Evolutionary conservation across 1,139 yeast species (phyloP).

Genomic region (Magnusiomyces sp.): DNA sequence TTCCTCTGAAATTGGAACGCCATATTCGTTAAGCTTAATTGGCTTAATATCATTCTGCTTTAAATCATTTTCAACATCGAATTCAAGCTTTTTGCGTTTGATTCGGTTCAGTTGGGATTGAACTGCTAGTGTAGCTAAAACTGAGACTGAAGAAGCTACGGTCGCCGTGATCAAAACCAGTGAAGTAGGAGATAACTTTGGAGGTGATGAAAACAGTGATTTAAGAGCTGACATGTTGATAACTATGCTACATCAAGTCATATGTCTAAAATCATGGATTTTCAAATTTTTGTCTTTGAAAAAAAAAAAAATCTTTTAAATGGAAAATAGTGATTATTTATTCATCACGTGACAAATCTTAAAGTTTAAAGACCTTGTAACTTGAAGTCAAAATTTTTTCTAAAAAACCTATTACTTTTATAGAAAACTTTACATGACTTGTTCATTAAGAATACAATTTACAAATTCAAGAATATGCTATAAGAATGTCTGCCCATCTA

Average conservation of each 20-base stretch:
- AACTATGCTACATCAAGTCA: too few relatives aligned
- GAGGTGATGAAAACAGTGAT: neutral
- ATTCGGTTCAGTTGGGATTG: slow-evolving; percentile 11
- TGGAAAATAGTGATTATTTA: too few relatives aligned
- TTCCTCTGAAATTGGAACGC: slow-evolving; percentile 9
- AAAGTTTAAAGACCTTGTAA: neutral
- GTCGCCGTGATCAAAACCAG: slow-evolving; percentile 15
- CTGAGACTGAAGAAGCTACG: slow-evolving; percentile 14
- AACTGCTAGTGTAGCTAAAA: slow-evolving; percentile 16
- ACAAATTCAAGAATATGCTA: neutral
- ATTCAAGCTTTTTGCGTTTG: slow-evolving; percentile 11
- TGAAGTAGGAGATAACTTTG: slow-evolving; percentile 11
- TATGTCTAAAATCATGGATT: too few relatives aligned
- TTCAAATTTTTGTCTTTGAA: too few relatives aligned
- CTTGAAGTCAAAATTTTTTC: neutral
- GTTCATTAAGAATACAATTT: neutral
- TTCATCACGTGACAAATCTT: neutral
- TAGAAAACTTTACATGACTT: neutral
- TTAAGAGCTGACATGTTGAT: too few relatives aligned
- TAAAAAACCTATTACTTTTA: neutral
- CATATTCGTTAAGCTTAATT: slow-evolving; percentile 14
- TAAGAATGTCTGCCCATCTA: slow-evolving; percentile 18
- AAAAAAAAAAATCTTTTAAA: neutral
- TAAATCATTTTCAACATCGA: too few relatives aligned
- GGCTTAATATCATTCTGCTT: neutral